These are phyloP conservation scores for Mallotus nudiflorus DNA, from an alignment of 345 rosid species.

Conservation along the genomic window DNA sequence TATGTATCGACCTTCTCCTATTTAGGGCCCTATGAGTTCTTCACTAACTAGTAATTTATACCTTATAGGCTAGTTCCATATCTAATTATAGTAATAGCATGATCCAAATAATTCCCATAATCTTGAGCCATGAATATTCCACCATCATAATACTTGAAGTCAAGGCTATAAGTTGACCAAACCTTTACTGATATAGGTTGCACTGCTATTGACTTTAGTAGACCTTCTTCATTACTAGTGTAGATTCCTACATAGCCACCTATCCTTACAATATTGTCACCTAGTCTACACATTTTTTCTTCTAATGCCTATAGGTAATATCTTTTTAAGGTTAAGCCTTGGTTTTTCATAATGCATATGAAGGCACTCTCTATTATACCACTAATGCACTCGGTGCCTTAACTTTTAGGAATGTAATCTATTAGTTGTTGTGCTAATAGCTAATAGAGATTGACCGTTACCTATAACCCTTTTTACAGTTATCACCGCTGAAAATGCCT, in stretches of 20 bases:
- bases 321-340: background rate
- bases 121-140: background rate
- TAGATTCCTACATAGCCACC: background rate
- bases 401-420: background rate
- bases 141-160: background rate
- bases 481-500: background rate
- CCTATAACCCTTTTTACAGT: background rate
- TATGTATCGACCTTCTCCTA: conserved; percentile 7
- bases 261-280: background rate
- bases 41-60: conserved; percentile 23
- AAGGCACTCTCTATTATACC: background rate
- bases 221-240: too few species aligned
- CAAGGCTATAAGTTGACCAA: background rate
- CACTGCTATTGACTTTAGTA: too few species aligned
- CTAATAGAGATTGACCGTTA: background rate
- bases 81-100: conserved; percentile 20
- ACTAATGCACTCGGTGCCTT: background rate
- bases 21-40: conserved; percentile 22
- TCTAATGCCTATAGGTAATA: background rate
- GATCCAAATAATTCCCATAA: background rate
- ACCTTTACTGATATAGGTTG: background rate
- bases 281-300: background rate
- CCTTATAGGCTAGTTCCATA: conserved; percentile 27
- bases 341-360: background rate
- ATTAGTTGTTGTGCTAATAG: background rate